Evolutionary conservation across 164 flowering plant species (phyloP), one percentile per base, ranked within the genome.

Genomic region (Nymphaea thermarum): DNA sequence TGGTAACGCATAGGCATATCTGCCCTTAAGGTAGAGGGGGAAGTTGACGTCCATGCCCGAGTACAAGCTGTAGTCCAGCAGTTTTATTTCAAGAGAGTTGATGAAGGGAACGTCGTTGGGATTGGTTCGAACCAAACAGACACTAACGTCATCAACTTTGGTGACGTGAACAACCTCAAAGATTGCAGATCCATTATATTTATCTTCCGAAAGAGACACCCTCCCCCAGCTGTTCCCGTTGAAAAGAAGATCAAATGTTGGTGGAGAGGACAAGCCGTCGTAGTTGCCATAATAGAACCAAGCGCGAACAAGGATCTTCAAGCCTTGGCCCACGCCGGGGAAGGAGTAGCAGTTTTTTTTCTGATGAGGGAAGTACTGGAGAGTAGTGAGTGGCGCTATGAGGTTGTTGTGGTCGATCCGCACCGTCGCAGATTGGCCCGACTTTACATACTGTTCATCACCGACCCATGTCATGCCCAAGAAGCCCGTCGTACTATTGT

Each of bases 101-200:
- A 84, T 77, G 60, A 82, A 80, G 3, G 87, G 85, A 17, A 77
- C 44, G 64, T 79, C 71, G 59, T 76, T 64, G 2, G 78, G 68
- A 18, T 68, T 5, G 16, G 81, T 80, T 45, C 15, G 83, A 2
- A 79, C 85, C 1, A 80, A 44, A 18, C 83, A 81, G 0, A 81
- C 71, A 43, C 75, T 76, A 0, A 69, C 5, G 3, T 44, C 43
- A 1, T 74, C 57, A 43, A 62, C 67, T 62, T 74, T 76, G 6
- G 65, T 42, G 4, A 66, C 65, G 70, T 78, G 78, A 3, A 67
- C 67, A 0, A 51, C 78, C 84, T 7, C 67, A 25, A 8, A 53
- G 60, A 16, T 67, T 53, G 0, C n/a, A 10, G 1, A 4, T 11
- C 60, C 65, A 11, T 3, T 45, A 5, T 67, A 43, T 10, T 79